Conservation (phyloP, 2,329 filamentous ascomycete genomes). For the Curvularia eragrostidis region DNA sequence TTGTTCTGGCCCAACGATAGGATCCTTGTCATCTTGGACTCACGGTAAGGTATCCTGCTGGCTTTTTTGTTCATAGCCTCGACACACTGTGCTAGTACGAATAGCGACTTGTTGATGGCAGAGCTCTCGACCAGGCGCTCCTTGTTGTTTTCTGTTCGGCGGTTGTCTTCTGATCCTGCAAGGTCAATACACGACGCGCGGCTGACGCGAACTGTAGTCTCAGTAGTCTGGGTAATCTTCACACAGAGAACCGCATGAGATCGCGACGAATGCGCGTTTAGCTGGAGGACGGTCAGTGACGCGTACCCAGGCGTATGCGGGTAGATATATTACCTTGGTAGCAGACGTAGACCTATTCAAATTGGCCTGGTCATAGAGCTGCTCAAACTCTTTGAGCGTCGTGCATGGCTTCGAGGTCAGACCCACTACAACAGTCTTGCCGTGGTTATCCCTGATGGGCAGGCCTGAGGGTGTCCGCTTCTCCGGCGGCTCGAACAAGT, state of each 20-base stretch:
- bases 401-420: conserved; percentile 82
- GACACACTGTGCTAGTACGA: conserved; percentile 92
- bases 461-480: conserved; percentile 83
- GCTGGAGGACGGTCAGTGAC: conserved; percentile 48
- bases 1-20: conserved; percentile 92
- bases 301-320: conserved; percentile 1
- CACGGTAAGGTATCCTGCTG: conserved; percentile 83
- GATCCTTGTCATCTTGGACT: conserved; percentile 97
- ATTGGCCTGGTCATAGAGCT: conserved; percentile 89
- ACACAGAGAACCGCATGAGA: conserved; percentile 92
- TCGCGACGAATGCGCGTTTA: conserved; percentile 88
- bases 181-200: conserved; percentile 93
- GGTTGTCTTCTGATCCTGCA: conserved; percentile 94
- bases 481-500: conserved; percentile 85
- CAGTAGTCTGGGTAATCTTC: conserved; percentile 79
- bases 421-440: conserved; percentile 86
- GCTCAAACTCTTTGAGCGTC: conserved; percentile 88
- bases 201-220: conserved; percentile 71
- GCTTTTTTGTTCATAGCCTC: conserved; percentile 86
- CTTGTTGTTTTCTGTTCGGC: conserved; percentile 90
- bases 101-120: conserved; percentile 96
- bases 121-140: conserved; percentile 93
- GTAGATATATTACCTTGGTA: conserved; percentile 67
- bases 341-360: conserved; percentile 86
- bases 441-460: conserved; percentile 82